Percentiles rank a stretch among this genome's conserved stretches.
phyloP scores from a whole-genome alignment of 305 asterid species.

The Fraxinus floribunda region DNA sequence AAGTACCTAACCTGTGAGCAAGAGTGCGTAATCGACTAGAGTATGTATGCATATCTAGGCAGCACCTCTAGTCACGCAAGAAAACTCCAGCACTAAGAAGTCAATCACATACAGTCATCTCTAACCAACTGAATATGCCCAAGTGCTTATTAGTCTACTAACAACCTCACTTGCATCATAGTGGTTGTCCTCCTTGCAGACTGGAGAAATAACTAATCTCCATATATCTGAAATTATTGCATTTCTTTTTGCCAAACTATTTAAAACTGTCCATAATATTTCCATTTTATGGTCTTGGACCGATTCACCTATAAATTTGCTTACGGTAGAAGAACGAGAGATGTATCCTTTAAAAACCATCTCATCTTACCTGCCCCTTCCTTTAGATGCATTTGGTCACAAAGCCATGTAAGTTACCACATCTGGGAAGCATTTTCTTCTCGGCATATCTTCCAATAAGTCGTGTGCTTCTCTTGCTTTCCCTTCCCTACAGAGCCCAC shows the following conservation, averaged over 20 bases:
- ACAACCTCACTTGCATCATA: constrained; percentile 38
- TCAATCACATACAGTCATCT: background rate
- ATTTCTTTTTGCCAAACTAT: constrained; percentile 46
- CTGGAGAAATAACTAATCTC: constrained; percentile 44
- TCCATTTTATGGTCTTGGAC: constrained; percentile 35
- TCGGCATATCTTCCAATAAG: constrained; percentile 72
- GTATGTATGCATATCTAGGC: background rate
- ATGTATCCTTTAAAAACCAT: constrained; percentile 59
- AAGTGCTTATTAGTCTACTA: constrained; percentile 27
- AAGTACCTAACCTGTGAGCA: background rate
- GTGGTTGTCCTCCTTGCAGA: constrained; percentile 28
- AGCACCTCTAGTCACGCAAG: background rate
- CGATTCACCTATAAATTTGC: constrained; percentile 38
- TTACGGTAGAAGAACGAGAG: constrained; percentile 41
- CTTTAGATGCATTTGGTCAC: constrained; percentile 46
- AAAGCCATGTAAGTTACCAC: constrained; percentile 62
- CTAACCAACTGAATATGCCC: constrained; percentile 21
- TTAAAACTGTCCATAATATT: constrained; percentile 35
- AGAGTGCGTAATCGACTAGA: background rate
- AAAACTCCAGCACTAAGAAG: background rate
- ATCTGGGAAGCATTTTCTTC: constrained; percentile 59
- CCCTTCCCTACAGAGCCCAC: constrained; percentile 53
- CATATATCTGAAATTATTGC: constrained; percentile 49
- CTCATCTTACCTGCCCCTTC: constrained; percentile 66
- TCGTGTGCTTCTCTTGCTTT: constrained; percentile 56